A percentile compares a stretch with the other conserved stretches of the same genome.
Conservation (phyloP, 768 basidiomycete species). For the Hemileccinum rubropunctum region DNA sequence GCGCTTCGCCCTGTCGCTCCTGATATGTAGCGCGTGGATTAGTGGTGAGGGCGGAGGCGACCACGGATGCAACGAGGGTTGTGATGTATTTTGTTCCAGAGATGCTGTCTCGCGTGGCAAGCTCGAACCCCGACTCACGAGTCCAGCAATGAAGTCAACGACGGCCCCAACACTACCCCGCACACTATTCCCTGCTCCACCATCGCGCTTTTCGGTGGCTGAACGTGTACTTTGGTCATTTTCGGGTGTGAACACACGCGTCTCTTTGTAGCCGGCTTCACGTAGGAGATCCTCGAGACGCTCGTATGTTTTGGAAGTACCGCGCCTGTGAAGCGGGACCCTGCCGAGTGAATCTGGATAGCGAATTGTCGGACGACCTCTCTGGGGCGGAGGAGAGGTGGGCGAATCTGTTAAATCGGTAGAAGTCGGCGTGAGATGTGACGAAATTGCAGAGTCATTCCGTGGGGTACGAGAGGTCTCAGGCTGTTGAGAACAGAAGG, state of each 20-base stretch:
- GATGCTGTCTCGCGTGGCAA: constrained; percentile 17
- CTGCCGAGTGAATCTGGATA: constrained; percentile 62
- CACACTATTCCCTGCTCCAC: constrained; percentile 36
- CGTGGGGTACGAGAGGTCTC: constrained; percentile 1
- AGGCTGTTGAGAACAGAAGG: constrained; percentile 11
- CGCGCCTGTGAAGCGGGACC: constrained; percentile 73
- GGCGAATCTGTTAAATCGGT: constrained; percentile 10
- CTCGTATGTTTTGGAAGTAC: constrained; percentile 80
- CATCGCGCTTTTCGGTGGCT: constrained; percentile 21
- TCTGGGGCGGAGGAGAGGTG: constrained; percentile 41
- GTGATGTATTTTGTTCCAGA: constrained; percentile 3
- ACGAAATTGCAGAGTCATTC: constrained; percentile 6
- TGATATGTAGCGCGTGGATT: constrained; percentile 11
- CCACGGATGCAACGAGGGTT: constrained; percentile 10
- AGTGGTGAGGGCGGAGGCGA: constrained; percentile 29
- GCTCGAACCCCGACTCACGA: constrained; percentile 39
- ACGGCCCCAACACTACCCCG: constrained; percentile 50
- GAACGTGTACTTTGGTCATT: constrained; percentile 47
- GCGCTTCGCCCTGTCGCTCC: constrained; percentile 7
- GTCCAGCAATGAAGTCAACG: constrained; percentile 62
- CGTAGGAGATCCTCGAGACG: constrained; percentile 80
- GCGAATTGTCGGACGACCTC: constrained; percentile 40
- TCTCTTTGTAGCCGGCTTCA: constrained; percentile 92
- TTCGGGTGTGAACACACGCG: constrained; percentile 85
- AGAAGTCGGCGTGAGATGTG: constrained; percentile 9